A percentile compares a stretch with the other conserved stretches of the same genome.
Conservation (phyloP, 495 filamentous ascomycete species). For the Podospora australis region DNA sequence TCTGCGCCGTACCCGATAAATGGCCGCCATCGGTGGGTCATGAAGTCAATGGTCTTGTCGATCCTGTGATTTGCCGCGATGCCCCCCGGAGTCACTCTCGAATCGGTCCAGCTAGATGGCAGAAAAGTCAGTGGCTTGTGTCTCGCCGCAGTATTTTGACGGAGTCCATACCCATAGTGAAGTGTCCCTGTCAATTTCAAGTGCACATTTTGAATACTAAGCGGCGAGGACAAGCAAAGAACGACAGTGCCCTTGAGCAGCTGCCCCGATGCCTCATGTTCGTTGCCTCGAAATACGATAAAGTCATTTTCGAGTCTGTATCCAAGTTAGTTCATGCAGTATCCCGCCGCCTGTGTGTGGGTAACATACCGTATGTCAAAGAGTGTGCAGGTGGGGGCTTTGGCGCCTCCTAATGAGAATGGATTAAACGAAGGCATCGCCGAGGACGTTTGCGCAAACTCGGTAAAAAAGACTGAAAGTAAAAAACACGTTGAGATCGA, state of each 20-base stretch:
- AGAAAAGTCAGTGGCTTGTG: background rate
- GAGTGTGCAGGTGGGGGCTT: constrained; percentile 33
- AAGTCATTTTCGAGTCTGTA: constrained; percentile 70
- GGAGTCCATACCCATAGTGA: constrained; percentile 54
- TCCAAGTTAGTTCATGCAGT: background rate
- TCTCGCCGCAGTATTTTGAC: background rate
- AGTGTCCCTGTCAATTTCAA: constrained; percentile 65
- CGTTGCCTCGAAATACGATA: constrained; percentile 67
- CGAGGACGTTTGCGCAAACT: constrained; percentile 1
- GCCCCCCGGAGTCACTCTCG: constrained; percentile 42
- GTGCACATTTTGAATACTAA: constrained; percentile 66
- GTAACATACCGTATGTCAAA: constrained; percentile 47
- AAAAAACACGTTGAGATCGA: constrained; percentile 5
- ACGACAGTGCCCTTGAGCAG: constrained; percentile 68
- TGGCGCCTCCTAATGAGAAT: constrained; percentile 39
- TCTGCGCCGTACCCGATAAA: constrained; percentile 35
- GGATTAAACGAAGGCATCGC: constrained; percentile 47
- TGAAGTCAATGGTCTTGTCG: constrained; percentile 37
- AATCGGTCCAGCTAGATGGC: constrained; percentile 44
- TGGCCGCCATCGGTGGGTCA: constrained; percentile 41
- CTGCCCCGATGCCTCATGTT: constrained; percentile 69
- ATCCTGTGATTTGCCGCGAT: constrained; percentile 42
- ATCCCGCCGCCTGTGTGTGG: constrained; percentile 57
- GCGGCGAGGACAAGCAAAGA: constrained; percentile 61
- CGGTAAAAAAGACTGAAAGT: background rate